Percentiles rank a stretch among this genome's conserved stretches.
phyloP scores from a whole-genome alignment of 2,329 filamentous ascomycete genomes.

The Orbilia ellipsospora region DNA sequence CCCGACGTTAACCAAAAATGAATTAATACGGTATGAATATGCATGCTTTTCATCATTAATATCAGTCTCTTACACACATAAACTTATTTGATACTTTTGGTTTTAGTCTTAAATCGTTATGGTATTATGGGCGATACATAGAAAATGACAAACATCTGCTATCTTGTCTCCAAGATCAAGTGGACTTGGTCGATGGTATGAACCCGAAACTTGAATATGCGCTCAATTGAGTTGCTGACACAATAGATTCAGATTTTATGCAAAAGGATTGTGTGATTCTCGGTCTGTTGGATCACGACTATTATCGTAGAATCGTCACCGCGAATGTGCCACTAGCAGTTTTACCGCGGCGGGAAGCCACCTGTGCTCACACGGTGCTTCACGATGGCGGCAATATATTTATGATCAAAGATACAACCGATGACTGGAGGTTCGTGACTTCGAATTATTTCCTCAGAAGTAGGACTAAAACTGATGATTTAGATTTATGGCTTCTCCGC shows the following conservation, averaged over 20 bases:
- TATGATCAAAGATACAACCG: conserved; percentile 63
- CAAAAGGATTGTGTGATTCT: conserved; percentile 66
- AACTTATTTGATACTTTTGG: background rate
- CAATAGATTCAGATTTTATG: conserved; percentile 61
- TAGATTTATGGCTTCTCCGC: conserved; percentile 58
- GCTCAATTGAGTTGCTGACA: background rate
- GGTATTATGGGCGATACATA: conserved; percentile 64
- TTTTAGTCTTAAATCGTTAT: conserved; percentile 62
- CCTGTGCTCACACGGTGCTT: conserved; percentile 65
- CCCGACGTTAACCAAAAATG: conserved; percentile 61
- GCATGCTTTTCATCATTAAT: background rate
- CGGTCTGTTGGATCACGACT: conserved; percentile 64
- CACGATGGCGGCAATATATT: conserved; percentile 62
- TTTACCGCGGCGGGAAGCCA: conserved; percentile 65
- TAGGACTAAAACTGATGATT: background rate
- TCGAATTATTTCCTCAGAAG: too few relatives aligned
- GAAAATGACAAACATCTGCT: conserved; percentile 63
- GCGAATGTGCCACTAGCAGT: conserved; percentile 63
- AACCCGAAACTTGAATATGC: background rate
- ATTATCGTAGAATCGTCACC: conserved; percentile 64
- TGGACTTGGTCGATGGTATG: conserved; percentile 60
- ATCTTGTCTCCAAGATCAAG: conserved; percentile 64
- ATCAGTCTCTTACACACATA: background rate
- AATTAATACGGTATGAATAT: conserved; percentile 60
- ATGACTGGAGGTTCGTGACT: conserved; percentile 64